A percentile compares a stretch with the other conserved stretches of the same genome.
These are phyloP conservation scores for Lithocarpus polystachyus DNA, from an alignment of 306 rosid species.

Conservation along the genomic window DNA sequence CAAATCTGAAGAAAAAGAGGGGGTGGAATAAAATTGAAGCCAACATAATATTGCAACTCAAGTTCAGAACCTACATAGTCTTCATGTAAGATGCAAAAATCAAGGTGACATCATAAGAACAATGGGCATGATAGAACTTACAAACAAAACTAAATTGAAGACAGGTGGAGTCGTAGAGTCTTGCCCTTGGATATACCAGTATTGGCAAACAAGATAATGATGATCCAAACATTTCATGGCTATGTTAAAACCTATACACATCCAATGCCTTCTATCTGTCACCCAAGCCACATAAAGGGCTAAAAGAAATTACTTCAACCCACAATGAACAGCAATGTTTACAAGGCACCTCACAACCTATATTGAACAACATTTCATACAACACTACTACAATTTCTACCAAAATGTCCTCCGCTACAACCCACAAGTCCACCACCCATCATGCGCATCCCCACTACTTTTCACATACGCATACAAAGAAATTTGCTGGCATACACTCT, in stretches of 20 bases:
- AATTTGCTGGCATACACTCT: not conserved
- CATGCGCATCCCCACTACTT: not conserved
- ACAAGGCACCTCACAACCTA: too few species aligned
- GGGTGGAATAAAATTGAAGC: too few species aligned
- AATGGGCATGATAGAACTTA: not conserved
- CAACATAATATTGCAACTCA: not conserved
- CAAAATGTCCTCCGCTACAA: not conserved
- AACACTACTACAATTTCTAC: not conserved
- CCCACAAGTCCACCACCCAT: not conserved
- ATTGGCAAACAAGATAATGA: not conserved
- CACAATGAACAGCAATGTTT: not conserved
- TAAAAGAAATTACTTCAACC: not conserved
- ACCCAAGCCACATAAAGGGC: not conserved
- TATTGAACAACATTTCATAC: not conserved
- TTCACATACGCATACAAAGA: not conserved
- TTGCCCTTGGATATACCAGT: not conserved
- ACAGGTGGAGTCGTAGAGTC: not conserved
- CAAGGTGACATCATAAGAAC: not conserved
- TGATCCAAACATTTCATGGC: not conserved
- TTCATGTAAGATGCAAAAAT: not conserved
- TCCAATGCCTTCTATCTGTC: not conserved
- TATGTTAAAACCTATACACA: not conserved
- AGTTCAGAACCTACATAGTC: not conserved
- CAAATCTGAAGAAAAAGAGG: too few species aligned
- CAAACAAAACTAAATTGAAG: not conserved